Percentiles rank a stretch among this genome's conserved stretches.
Conservation (phyloP, 768 basidiomycete species). For the Trametes cubensis region DNA sequence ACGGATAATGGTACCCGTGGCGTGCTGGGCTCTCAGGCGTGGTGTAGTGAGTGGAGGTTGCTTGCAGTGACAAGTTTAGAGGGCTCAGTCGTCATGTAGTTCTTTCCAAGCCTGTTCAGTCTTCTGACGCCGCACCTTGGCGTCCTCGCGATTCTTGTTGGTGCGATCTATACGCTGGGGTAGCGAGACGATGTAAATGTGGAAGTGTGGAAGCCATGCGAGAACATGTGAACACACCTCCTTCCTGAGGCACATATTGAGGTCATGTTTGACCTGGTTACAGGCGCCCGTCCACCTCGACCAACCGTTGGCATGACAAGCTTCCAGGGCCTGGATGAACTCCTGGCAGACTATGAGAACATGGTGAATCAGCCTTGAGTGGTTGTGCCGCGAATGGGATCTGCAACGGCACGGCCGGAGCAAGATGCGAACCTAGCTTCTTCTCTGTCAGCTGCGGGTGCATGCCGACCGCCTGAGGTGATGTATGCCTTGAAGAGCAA, state of each 20-base stretch:
- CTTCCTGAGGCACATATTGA: slow-evolving; percentile 70
- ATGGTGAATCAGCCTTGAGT: slow-evolving; percentile 12
- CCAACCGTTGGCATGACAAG: slow-evolving; percentile 68
- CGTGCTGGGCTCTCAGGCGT: background rate
- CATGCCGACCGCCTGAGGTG: slow-evolving; percentile 21
- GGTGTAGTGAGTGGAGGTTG: background rate
- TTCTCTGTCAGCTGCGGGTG: slow-evolving; percentile 33
- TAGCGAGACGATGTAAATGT: background rate
- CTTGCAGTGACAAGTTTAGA: too few relatives aligned
- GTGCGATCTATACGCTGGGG: slow-evolving; percentile 62
- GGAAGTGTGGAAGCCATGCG: background rate
- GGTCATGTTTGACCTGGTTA: slow-evolving; percentile 65
- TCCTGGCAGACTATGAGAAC: slow-evolving; percentile 64
- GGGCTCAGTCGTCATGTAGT: slow-evolving; percentile 50
- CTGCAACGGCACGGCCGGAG: slow-evolving; percentile 21
- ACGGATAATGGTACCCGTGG: too few relatives aligned
- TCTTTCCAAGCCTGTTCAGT: slow-evolving; percentile 60
- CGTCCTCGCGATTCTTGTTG: slow-evolving; percentile 56
- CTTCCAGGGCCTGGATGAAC: slow-evolving; percentile 75
- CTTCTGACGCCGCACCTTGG: slow-evolving; percentile 59
- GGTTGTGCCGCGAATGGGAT: slow-evolving; percentile 14
- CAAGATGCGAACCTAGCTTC: slow-evolving; percentile 24
- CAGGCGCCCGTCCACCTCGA: slow-evolving; percentile 69
- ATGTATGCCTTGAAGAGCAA: background rate
- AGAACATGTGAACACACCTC: slow-evolving; percentile 50